A percentile compares a stretch with the other conserved stretches of the same genome.
Conservation (phyloP, 345 rosid genomes). For the Eucalyptus polyanthemos region DNA sequence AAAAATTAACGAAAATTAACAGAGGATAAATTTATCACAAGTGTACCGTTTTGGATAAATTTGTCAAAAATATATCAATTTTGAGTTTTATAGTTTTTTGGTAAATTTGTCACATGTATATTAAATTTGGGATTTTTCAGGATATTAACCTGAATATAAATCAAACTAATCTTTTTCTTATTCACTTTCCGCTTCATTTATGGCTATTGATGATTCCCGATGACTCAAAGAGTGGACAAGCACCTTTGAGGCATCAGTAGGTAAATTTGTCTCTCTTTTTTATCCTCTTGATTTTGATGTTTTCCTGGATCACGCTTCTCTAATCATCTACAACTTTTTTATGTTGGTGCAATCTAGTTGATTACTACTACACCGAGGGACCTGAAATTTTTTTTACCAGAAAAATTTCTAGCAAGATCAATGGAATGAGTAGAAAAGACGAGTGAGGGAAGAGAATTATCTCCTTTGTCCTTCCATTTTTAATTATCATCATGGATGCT, state of each 20-base stretch:
- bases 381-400: neutral
- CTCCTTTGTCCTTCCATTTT: neutral
- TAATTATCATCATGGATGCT: neutral
- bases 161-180: neutral
- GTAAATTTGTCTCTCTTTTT: neutral
- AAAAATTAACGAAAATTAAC: no score
- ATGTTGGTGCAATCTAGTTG: no score
- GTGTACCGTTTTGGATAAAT: accelerated
- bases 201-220: neutral
- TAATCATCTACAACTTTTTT: neutral
- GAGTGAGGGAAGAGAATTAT: neutral
- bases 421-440: neutral
- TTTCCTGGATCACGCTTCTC: neutral
- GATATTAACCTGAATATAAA: no score
- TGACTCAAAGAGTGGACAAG: neutral
- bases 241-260: neutral
- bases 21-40: no score
- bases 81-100: no score
- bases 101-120: no score
- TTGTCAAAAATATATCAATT: no score
- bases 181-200: neutral
- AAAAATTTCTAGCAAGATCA: neutral
- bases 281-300: neutral
- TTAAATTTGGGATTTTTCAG: no score
- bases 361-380: neutral